These are phyloP conservation scores for Monosporascus ibericus DNA, from an alignment of 2,329 filamentous ascomycete species.

Conservation along the genomic window DNA sequence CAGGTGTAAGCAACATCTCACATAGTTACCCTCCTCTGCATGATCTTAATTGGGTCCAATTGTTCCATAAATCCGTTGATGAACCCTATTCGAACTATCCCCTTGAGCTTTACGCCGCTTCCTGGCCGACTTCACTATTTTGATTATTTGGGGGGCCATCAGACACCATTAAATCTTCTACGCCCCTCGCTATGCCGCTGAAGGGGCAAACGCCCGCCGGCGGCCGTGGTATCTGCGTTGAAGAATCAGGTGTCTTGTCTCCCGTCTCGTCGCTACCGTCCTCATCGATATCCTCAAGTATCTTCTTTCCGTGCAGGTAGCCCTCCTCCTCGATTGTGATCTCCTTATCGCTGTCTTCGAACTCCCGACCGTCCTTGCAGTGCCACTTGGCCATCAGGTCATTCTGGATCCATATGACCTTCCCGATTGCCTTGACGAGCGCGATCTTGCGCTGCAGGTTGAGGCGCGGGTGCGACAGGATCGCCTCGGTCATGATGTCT, in stretches of 20 bases:
- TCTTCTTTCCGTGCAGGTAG: slow-evolving; percentile 56
- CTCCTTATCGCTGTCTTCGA: slow-evolving; percentile 36
- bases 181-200: slow-evolving; percentile 12
- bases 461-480: slow-evolving; percentile 65
- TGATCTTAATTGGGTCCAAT: too few species aligned
- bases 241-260: slow-evolving; percentile 8
- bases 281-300: slow-evolving; percentile 40
- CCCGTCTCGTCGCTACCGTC: slow-evolving; percentile 10
- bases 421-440: slow-evolving; percentile 68
- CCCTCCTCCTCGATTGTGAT: slow-evolving; percentile 55
- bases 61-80: too few species aligned
- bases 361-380: slow-evolving; percentile 59
- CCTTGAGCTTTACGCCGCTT: not conserved
- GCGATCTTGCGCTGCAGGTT: slow-evolving; percentile 63
- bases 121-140: slow-evolving; percentile 17
- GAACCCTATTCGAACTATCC: not conserved
- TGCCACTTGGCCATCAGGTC: slow-evolving; percentile 83
- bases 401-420: slow-evolving; percentile 85
- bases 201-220: slow-evolving; percentile 21
- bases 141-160: not conserved
- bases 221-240: slow-evolving; percentile 6
- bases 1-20: too few species aligned
- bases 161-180: slow-evolving; percentile 11
- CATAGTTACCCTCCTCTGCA: too few species aligned
- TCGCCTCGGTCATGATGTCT: slow-evolving; percentile 70